Conservation (phyloP, 257 asterid species). For the Agastache rugosa region DNA sequence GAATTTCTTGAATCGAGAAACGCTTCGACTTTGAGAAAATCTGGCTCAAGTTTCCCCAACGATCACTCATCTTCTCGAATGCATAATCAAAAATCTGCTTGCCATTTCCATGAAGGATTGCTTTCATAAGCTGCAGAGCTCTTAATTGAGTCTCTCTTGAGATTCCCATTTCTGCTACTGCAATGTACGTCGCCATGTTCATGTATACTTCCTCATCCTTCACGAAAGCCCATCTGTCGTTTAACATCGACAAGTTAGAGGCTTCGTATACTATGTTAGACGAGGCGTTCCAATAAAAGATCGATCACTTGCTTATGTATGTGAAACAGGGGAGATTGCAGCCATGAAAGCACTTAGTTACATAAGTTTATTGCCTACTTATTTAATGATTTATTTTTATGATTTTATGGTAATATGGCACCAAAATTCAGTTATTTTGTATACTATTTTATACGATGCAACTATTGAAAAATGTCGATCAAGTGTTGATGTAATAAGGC, state of each 20-base stretch:
- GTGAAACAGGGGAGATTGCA: not conserved
- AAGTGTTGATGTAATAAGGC: not conserved
- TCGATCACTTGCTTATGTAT: not conserved
- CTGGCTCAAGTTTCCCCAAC: slow-evolving; percentile 59
- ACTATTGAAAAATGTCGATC: not conserved
- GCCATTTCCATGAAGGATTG: slow-evolving; percentile 47
- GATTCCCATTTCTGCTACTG: slow-evolving; percentile 50
- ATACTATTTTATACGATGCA: too few relatives aligned
- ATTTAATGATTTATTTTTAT: too few relatives aligned
- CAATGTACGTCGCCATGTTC: slow-evolving; percentile 44
- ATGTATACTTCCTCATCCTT: slow-evolving; percentile 55
- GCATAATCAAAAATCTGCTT: slow-evolving; percentile 51
- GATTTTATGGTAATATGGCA: too few relatives aligned
- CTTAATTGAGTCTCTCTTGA: slow-evolving; percentile 71
- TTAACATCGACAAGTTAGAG: not conserved
- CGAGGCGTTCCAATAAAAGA: not conserved
- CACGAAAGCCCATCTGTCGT: slow-evolving; percentile 73
- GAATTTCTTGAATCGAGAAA: slow-evolving; percentile 57
- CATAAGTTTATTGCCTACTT: too few relatives aligned
- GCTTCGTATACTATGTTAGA: not conserved
- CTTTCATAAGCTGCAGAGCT: slow-evolving; percentile 60
- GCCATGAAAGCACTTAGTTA: not conserved
- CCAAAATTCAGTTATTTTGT: too few relatives aligned
- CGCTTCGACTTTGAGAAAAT: slow-evolving; percentile 52
- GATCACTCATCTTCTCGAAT: slow-evolving; percentile 51